Base-by-base conservation (phyloP, 495 filamentous ascomycete genomes). In the Parathielavia appendiculata region DNA sequence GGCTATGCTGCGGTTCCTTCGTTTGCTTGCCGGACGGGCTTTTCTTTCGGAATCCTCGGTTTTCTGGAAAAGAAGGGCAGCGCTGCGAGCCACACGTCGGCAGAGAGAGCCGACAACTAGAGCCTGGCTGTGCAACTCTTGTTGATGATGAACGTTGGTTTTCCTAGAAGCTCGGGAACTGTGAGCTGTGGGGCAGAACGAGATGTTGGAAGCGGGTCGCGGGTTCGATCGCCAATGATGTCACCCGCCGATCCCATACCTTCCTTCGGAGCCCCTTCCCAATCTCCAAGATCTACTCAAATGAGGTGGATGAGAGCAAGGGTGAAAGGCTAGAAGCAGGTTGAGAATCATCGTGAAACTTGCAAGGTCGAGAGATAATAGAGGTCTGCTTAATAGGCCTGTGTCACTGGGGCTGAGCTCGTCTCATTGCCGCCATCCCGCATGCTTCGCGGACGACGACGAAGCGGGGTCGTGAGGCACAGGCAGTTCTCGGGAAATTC, bases 201-300 rank as follows among this genome's bases (percentile, higher is more conserved):
- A 59, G 26, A 35, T 30, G 38, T 56, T 54, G 57, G 32, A 61
- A 57, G 53, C 47, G 52, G 58, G 52, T 30, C 45, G 17, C 34
- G 50, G 57, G 58, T 51, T 11, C 26, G 51, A 57, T 30, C 57
- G 43, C 65, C 58, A 63, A 68, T 68, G 63, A 68, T 65, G 66
- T 65, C 66, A 68, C 56, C 34, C 44, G 55, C 59, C 44, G 58
- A 63, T 61, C 38, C 19, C 9, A 10, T 11, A 5, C 16, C 43
- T 11, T 19, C 43, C 43, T 22, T 23, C 26, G 26, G 26, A 30
- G 26, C 26, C 3, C 6, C 26, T 30, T 51, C 48, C 34, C 32
- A 22, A 22, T 10, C 34, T 23, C 48, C 23, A 38, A 14, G 22
- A 16, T 19, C 30, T 10, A 12, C n/a, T n/a, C n/a, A n/a, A n/a